These are phyloP conservation scores for Pochonia chlamydosporia DNA, from an alignment of 2,329 filamentous ascomycete genomes.

Conservation along the genomic window DNA sequence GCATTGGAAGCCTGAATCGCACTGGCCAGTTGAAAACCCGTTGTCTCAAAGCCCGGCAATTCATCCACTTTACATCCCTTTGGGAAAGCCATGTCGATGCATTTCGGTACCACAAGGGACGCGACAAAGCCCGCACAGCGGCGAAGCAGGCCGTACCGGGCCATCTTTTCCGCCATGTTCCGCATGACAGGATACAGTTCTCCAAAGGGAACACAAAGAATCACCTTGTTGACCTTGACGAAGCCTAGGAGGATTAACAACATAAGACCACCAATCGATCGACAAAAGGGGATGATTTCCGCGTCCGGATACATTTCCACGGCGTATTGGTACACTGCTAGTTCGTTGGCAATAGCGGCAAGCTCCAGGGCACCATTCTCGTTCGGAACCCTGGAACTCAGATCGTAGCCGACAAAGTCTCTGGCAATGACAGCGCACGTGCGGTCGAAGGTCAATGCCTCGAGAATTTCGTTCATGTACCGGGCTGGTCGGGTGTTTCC, in stretches of 20 bases:
- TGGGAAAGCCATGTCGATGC: neutral
- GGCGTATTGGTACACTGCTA: neutral
- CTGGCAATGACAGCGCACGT: neutral
- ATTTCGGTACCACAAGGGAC: too few relatives aligned
- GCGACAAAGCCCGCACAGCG: neutral
- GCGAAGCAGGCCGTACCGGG: too few relatives aligned
- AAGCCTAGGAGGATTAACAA: neutral
- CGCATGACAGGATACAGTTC: too few relatives aligned
- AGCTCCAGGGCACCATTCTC: neutral
- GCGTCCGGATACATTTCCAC: neutral
- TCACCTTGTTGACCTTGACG: neutral
- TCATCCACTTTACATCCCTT: neutral
- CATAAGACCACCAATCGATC: neutral
- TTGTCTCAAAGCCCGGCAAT: neutral
- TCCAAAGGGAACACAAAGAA: too few relatives aligned
- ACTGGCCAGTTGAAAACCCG: neutral
- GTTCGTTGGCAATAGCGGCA: neutral
- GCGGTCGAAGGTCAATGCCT: neutral
- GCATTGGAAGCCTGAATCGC: neutral
- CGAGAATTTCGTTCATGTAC: neutral
- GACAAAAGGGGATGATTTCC: neutral
- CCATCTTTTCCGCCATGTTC: too few relatives aligned
- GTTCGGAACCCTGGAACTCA: neutral
- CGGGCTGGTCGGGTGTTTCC: conserved; percentile 1
- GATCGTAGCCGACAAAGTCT: conserved; percentile 4